Evolutionary conservation across 768 basidiomycete species (phyloP).

Genomic region (Rhizopogon vinicolor): DNA sequence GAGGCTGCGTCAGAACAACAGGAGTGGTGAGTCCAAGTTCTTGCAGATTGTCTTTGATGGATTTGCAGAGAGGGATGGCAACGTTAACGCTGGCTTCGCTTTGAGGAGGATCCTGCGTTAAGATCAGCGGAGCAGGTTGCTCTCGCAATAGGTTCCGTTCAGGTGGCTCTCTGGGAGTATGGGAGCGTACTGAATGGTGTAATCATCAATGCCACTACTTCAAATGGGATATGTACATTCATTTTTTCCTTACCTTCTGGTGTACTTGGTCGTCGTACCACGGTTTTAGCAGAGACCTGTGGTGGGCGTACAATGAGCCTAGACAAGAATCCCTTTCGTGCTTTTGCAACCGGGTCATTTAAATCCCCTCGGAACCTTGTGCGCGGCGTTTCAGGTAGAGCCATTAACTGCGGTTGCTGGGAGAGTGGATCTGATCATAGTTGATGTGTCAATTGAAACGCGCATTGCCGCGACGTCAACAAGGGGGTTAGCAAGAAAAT

Average conservation of each 20-base stretch:
- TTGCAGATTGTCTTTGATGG: neutral
- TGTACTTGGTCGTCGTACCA: neutral
- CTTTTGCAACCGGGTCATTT: neutral
- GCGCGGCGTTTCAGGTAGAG: too few relatives aligned
- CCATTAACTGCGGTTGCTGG: neutral
- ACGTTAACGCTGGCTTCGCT: neutral
- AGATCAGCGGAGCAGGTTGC: neutral
- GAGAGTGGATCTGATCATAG: neutral
- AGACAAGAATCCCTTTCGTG: neutral
- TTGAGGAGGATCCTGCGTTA: too few relatives aligned
- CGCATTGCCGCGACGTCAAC: too few relatives aligned
- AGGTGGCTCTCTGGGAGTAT: neutral
- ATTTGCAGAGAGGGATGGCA: neutral
- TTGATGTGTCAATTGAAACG: neutral
- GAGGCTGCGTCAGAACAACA: neutral
- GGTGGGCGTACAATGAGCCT: neutral
- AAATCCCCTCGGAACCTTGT: too few relatives aligned
- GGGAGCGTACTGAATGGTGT: neutral
- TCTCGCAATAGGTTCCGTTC: neutral
- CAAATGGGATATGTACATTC: neutral
- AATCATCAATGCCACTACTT: neutral
- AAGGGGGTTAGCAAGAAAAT: neutral
- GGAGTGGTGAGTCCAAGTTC: conserved; percentile 2
- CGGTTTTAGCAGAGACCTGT: neutral
- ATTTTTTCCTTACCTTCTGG: neutral